These are phyloP conservation scores for Adansonia madagascariensis DNA, from an alignment of 441 rosid species.

Conservation along the genomic window DNA sequence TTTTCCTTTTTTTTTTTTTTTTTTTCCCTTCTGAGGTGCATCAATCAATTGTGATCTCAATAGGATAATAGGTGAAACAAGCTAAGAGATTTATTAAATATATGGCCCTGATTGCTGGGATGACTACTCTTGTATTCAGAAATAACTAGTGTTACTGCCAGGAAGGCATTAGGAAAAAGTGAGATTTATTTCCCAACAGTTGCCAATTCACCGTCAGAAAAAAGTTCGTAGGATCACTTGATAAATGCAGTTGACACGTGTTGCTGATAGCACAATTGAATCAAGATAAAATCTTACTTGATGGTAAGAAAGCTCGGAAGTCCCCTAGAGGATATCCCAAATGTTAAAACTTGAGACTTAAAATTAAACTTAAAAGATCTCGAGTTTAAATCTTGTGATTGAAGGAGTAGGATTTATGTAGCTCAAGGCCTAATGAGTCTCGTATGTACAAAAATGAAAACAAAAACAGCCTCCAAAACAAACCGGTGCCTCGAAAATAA, in stretches of 20 bases:
- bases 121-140: not conserved
- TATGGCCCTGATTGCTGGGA: not conserved
- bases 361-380: not conserved
- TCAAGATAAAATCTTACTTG: not conserved
- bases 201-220: not conserved
- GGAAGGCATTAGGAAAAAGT: not conserved
- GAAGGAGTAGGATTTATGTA: not conserved
- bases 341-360: not conserved
- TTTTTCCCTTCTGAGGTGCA: not conserved
- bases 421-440: not conserved
- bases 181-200: not conserved
- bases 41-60: not conserved
- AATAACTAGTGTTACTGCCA: not conserved
- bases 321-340: not conserved
- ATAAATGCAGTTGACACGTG: not conserved
- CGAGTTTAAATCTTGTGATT: not conserved
- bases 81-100: not conserved
- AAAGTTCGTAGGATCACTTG: not conserved
- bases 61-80: slow-evolving; percentile 7
- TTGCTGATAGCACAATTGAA: not conserved
- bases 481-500: not conserved
- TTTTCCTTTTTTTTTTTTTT: not conserved
- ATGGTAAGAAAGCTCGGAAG: not conserved
- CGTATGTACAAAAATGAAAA: not conserved
- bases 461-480: not conserved